phyloP scores from a whole-genome alignment of 192 early-diverging fungal species.

The Cetraspora pellucida region DNA sequence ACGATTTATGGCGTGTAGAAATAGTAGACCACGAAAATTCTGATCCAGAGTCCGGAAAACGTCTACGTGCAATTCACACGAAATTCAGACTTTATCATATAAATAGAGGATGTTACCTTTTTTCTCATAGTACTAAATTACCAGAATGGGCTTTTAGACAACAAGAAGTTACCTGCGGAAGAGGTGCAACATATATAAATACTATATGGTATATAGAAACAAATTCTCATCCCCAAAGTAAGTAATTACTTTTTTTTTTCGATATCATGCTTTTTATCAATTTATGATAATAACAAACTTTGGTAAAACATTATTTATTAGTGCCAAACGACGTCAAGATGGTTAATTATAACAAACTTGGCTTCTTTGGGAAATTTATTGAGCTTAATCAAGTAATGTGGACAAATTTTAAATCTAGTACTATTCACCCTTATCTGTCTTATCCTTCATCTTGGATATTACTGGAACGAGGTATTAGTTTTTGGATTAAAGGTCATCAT shows the following conservation, averaged over 20 bases:
- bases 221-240: slow-evolving; percentile 51
- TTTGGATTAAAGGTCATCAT: slow-evolving; percentile 70
- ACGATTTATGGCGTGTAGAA: slow-evolving; percentile 90
- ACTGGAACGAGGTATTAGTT: slow-evolving; percentile 84
- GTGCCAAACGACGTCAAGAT: slow-evolving; percentile 59
- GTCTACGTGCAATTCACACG: slow-evolving; percentile 62
- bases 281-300: too few relatives aligned
- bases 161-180: slow-evolving; percentile 93
- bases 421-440: slow-evolving; percentile 92
- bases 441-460: slow-evolving; percentile 86
- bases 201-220: slow-evolving; percentile 83
- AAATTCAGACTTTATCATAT: slow-evolving; percentile 77
- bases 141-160: slow-evolving; percentile 94
- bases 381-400: slow-evolving; percentile 91
- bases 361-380: slow-evolving; percentile 83
- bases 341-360: slow-evolving; percentile 64
- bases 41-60: slow-evolving; percentile 51
- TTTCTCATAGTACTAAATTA: slow-evolving; percentile 75
- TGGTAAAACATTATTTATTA: slow-evolving; percentile 36
- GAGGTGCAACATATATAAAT: slow-evolving; percentile 66
- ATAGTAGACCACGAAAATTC: slow-evolving; percentile 62
- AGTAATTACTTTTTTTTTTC: slow-evolving; percentile 10
- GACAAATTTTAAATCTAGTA: slow-evolving; percentile 85
- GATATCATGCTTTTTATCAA: background rate
- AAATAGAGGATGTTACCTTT: slow-evolving; percentile 77